Evolutionary conservation across 208 protist genomes (phyloP).

Genomic region (Trypanosoma vivax): DNA sequence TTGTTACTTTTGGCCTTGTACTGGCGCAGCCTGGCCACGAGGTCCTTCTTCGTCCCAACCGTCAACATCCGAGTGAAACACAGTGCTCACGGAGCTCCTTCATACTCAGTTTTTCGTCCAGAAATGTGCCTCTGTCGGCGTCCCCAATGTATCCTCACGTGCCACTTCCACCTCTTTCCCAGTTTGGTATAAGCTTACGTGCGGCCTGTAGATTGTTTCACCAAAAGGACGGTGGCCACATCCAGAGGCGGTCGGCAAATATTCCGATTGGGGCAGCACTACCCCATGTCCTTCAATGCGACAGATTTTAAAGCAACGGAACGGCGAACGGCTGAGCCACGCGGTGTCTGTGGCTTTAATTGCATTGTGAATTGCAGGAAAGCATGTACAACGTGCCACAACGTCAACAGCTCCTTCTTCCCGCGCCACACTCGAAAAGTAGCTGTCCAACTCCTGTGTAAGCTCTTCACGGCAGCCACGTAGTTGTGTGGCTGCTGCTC

Average conservation of each 20-base stretch:
- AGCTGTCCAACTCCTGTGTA: constrained; percentile 5
- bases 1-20: too few relatives aligned
- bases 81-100: constrained; percentile 29
- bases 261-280: not conserved
- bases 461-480: constrained; percentile 5
- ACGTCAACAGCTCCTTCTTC: not conserved
- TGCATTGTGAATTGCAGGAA: too few relatives aligned
- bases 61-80: constrained; percentile 31
- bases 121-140: too few relatives aligned
- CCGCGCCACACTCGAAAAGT: not conserved
- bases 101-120: constrained; percentile 8
- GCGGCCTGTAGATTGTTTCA: too few relatives aligned
- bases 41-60: constrained; percentile 28
- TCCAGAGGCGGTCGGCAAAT: too few relatives aligned
- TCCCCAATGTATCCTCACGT: not conserved
- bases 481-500: constrained; percentile 12
- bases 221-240: too few relatives aligned
- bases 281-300: not conserved
- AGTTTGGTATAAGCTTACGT: too few relatives aligned
- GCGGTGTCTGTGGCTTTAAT: too few relatives aligned
- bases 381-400: too few relatives aligned
- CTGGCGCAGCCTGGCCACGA: constrained; percentile 17
- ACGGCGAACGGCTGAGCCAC: constrained; percentile 3
- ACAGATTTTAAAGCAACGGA: constrained; percentile 10
- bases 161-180: not conserved